Base-by-base conservation (phyloP, 768 basidiomycete species). In the Gautieria morchelliformis region DNA sequence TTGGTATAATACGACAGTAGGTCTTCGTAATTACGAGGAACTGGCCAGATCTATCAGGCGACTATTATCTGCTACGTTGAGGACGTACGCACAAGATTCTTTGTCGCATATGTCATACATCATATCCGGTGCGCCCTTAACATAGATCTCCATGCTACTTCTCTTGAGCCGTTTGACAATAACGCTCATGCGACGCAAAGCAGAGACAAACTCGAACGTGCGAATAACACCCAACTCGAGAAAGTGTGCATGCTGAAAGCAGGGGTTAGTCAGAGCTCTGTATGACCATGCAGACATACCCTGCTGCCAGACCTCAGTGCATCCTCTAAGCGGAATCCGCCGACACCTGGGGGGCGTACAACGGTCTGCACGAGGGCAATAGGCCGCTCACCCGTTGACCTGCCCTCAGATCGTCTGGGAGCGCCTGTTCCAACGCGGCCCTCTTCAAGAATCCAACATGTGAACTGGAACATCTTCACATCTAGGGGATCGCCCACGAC, bases 111-210 rank as follows among this genome's bases (percentile, higher is more conserved):
- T 97, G 42, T 94, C 93, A 7, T 72, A 69, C 94, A 99, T 98
- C 56, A 97, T 92, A 70, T 99, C 96, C 0, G 96, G 96, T 1
- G 96, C 96, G n/a, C 96, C 96, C 67, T 99, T 99, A 64, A 94
- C 93, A 67, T 98, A 98, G 11, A 97, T 78, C 67, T 99, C 96
- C 93, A 99, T 97, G 68, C 89, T 92, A 53, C 72, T 82, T 62
- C 94, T 94, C 69, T 88, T 96, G 53, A 99, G 78, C 52, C 92
- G 79, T 69, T 97, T 99, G 64, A 97, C 95, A 53, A 99, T 83
- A 27, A 99, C 96, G 61, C 94, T 96, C 95, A 99, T 99, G 52
- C 96, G 76, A 27, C 96, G 81, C 20, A 98, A 76, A 4, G 88
- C 77, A 8, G 95, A 96, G 2, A 95, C 90, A 66, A 99, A 99